Evolutionary conservation across 306 rosid genomes (phyloP), one percentile per base, ranked within the genome.

Genomic region (Cercis canadensis): DNA sequence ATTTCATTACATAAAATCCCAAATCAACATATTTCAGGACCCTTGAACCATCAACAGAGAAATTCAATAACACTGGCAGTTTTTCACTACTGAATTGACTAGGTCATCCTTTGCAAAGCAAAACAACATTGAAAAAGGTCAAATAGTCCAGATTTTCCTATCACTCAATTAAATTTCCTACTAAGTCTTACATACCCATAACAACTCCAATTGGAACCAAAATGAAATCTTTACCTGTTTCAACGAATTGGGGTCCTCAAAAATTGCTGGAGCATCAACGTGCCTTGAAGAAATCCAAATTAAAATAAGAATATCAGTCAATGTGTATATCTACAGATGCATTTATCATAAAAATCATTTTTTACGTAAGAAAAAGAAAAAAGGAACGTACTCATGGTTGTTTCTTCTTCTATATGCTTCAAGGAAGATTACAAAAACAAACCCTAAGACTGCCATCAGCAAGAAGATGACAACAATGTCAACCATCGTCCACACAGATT

Each of bases 181-280:
- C 43, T 68, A 67, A 51, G 51, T 46, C 65, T 49, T 32, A 41
- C 67, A 51, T 19, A 11, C 4, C 43, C 34, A 40, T 1, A 18
- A 8, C 55, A 54, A 74, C 24, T 32, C 67, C 8, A 49, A 82
- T 34, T 57, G 4, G 66, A 55, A 18, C 50, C 24, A 65, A 49
- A 69, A 76, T 32, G 11, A 60, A 64, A 83, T 2, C 40, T 17
- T 61, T 21, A 87, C 97, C 98, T 86, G 89, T 45, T 86, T 90
- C 83, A 74, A 83, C 44, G 96, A 84, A 69, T 65, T 84, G 6
- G 96, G 92, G 83, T 86, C 98, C 85, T 88, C 91, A 54, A 91
- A 94, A 62, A 87, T 82, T 56, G 92, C 92, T 0, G 87, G 92
- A 74, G 83, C 87, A 67, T 87, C 98, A 70, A 94, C 88, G 63